phyloP scores from a whole-genome alignment of 2,329 filamentous ascomycete genomes.

The Aspergillus pseudotamarii region DNA sequence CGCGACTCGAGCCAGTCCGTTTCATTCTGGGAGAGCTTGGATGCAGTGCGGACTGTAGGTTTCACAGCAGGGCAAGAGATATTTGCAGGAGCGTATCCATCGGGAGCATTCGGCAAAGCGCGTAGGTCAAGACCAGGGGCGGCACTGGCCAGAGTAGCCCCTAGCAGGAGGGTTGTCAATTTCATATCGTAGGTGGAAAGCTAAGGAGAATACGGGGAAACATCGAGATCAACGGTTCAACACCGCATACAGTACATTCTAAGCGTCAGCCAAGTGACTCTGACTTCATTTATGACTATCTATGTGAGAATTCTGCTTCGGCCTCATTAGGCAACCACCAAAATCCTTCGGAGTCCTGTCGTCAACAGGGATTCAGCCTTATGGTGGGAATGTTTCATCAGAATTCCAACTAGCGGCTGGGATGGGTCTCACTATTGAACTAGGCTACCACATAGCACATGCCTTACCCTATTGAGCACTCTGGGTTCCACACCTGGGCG shows the following conservation, averaged over 20 bases:
- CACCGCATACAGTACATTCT: not conserved
- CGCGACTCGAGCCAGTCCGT: slow-evolving; percentile 72
- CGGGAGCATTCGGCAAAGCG: slow-evolving; percentile 59
- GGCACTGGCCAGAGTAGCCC: not conserved
- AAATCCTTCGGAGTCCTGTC: not conserved
- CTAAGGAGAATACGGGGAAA: not conserved
- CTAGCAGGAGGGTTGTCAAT: not conserved
- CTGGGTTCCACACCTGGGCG: not conserved
- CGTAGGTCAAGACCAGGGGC: slow-evolving; percentile 25
- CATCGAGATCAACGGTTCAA: not conserved
- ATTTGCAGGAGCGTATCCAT: slow-evolving; percentile 71
- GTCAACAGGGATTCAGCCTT: not conserved
- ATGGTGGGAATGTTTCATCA: not conserved
- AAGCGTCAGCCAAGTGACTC: not conserved
- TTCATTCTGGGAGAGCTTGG: slow-evolving; percentile 69
- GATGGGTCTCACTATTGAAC: not conserved
- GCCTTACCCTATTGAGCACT: not conserved
- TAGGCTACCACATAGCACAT: not conserved
- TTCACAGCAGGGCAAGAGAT: slow-evolving; percentile 70
- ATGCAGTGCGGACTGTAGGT: slow-evolving; percentile 70
- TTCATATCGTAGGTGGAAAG: not conserved
- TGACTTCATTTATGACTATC: not conserved
- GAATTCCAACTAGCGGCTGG: not conserved
- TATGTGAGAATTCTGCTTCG: not conserved
- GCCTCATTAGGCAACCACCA: not conserved